phyloP scores from a whole-genome alignment of 2,329 filamentous ascomycete genomes.

The Aciculosporium take region DNA sequence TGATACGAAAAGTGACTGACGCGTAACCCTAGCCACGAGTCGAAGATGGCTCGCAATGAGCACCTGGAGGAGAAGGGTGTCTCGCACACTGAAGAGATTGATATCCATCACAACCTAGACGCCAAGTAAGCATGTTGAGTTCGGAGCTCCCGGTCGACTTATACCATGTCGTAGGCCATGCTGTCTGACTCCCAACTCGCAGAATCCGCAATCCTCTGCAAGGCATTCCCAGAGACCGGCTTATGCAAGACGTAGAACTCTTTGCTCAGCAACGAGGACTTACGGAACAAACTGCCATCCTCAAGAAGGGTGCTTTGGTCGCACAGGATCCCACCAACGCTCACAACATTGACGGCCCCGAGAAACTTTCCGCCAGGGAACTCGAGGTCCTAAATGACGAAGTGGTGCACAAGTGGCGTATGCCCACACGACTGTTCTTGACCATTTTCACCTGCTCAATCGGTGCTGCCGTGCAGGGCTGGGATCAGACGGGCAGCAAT shows the following conservation, averaged over 20 bases:
- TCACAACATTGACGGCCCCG: conserved; percentile 38
- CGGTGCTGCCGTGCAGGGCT: conserved; percentile 52
- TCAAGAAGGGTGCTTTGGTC: conserved; percentile 43
- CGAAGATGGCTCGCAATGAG: conserved; percentile 9
- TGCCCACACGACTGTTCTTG: conserved; percentile 46
- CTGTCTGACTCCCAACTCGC: background rate
- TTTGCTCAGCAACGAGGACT: conserved; percentile 48
- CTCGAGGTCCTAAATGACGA: conserved; percentile 45
- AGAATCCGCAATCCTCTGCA: conserved; percentile 34
- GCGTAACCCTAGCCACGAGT: conserved; percentile 4
- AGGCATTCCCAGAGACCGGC: conserved; percentile 33
- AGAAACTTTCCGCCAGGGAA: conserved; percentile 42
- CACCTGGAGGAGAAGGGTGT: conserved; percentile 15
- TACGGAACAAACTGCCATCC: conserved; percentile 38
- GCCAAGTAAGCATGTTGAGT: conserved; percentile 23
- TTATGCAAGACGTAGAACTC: conserved; percentile 43
- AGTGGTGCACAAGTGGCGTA: conserved; percentile 49
- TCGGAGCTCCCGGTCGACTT: too few species aligned
- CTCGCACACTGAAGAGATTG: conserved; percentile 18
- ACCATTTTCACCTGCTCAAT: conserved; percentile 55
- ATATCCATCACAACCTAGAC: conserved; percentile 26
- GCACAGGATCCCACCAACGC: conserved; percentile 42
- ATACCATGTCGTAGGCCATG: background rate
- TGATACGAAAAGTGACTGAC: background rate
- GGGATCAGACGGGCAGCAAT: conserved; percentile 50